Conservation (phyloP, 495 filamentous ascomycete genomes). For the Aspergillus diversus region DNA sequence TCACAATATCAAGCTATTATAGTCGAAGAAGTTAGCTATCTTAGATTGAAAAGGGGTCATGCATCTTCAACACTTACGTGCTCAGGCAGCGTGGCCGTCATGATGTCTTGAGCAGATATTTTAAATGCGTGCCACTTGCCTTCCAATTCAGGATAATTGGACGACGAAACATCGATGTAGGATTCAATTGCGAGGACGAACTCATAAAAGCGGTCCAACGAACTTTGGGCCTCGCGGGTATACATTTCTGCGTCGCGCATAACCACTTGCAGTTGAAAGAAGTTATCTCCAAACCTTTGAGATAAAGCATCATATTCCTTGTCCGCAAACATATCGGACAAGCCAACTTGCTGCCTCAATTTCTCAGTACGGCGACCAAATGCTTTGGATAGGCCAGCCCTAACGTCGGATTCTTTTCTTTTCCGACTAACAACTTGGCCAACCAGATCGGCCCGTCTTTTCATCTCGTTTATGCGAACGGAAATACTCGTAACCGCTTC, state of each 20-base stretch:
- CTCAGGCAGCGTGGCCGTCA: slow-evolving; percentile 74
- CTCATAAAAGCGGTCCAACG: slow-evolving; percentile 73
- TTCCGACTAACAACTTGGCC: slow-evolving; percentile 84
- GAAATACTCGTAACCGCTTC: slow-evolving; percentile 70
- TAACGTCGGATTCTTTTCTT: slow-evolving; percentile 87
- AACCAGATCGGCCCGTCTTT: slow-evolving; percentile 87
- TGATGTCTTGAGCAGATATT: slow-evolving; percentile 77
- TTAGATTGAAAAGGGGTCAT: not conserved
- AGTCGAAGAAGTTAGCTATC: not conserved
- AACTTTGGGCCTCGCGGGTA: slow-evolving; percentile 66
- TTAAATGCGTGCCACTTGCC: slow-evolving; percentile 89
- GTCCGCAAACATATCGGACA: slow-evolving; percentile 73
- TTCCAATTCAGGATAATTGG: slow-evolving; percentile 79
- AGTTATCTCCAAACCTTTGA: slow-evolving; percentile 83
- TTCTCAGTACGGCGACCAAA: slow-evolving; percentile 87
- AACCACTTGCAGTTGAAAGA: slow-evolving; percentile 85
- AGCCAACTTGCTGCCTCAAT: slow-evolving; percentile 66
- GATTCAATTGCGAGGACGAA: slow-evolving; percentile 71
- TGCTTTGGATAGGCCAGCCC: slow-evolving; percentile 78
- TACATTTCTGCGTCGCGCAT: slow-evolving; percentile 90
- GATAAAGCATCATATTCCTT: slow-evolving; percentile 73
- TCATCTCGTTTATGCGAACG: slow-evolving; percentile 87
- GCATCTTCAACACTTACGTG: slow-evolving; percentile 68
- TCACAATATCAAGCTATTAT: slow-evolving; percentile 69
- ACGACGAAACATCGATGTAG: slow-evolving; percentile 59